phyloP scores from a whole-genome alignment of 176 grass and related monocot species.

The Ananas comosus region DNA sequence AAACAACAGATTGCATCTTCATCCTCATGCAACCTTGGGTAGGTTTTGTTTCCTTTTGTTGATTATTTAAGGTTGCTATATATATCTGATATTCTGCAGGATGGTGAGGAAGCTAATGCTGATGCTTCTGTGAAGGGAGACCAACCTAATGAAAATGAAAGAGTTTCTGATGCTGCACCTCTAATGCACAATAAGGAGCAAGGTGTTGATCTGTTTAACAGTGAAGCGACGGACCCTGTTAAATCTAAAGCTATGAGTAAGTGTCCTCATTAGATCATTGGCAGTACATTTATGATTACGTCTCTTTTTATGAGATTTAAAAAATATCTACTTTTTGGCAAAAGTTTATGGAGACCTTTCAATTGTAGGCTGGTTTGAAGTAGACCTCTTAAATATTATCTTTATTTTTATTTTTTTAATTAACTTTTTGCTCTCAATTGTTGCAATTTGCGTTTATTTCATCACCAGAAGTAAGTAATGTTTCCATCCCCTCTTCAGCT shows the following conservation, averaged over 20 bases:
- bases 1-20: too few species aligned
- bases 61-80: too few species aligned
- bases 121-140: slow-evolving; percentile 29
- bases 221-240: slow-evolving; percentile 58
- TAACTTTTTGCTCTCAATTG: too few species aligned
- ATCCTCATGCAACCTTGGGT: too few species aligned
- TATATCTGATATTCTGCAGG: slow-evolving; percentile 24
- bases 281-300: slow-evolving; percentile 1
- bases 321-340: too few species aligned
- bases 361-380: too few species aligned
- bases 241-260: slow-evolving; percentile 83
- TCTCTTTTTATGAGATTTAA: not conserved
- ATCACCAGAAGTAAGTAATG: too few species aligned
- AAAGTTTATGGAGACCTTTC: too few species aligned
- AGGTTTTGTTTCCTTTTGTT: too few species aligned
- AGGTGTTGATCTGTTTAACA: slow-evolving; percentile 72
- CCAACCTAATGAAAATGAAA: slow-evolving; percentile 24
- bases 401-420: too few species aligned
- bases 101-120: slow-evolving; percentile 31
- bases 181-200: slow-evolving; percentile 18
- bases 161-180: slow-evolving; percentile 10
- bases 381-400: too few species aligned
- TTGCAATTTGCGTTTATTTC: too few species aligned
- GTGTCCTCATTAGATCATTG: slow-evolving; percentile 20
- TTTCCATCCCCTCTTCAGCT: not conserved